These are phyloP conservation scores for Marvania coccoides DNA, from an alignment of 139 green algal genomes.

Conservation along the genomic window DNA sequence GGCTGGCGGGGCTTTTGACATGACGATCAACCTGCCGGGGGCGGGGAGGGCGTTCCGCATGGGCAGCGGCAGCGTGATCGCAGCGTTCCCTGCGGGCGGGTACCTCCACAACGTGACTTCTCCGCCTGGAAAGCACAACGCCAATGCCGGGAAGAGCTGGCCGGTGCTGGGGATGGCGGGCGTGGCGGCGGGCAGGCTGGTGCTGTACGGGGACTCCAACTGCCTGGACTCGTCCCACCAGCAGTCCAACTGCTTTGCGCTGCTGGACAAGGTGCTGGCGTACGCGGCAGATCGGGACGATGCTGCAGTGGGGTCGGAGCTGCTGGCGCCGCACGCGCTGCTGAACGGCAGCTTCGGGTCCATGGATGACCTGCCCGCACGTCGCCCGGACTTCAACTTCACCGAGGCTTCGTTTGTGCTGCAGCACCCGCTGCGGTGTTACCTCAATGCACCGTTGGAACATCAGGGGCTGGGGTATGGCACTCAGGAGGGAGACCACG, in stretches of 20 bases:
- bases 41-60: constrained; percentile 8
- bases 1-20: constrained; percentile 58
- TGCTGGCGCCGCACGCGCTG: constrained; percentile 10
- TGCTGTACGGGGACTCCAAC: constrained; percentile 79
- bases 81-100: constrained; percentile 47
- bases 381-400: constrained; percentile 49
- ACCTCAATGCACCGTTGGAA: constrained; percentile 30
- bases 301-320: not conserved
- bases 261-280: constrained; percentile 41
- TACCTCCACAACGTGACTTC: constrained; percentile 35
- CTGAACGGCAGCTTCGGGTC: constrained; percentile 14
- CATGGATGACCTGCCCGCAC: constrained; percentile 23
- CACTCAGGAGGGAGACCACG: not conserved
- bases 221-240: constrained; percentile 88
- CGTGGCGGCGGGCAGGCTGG: constrained; percentile 51
- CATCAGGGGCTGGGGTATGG: constrained; percentile 11
- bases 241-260: constrained; percentile 44
- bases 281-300: constrained; percentile 9
- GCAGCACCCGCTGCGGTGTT: constrained; percentile 32
- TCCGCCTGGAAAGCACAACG: not conserved
- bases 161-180: constrained; percentile 37
- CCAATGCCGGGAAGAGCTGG: not conserved
- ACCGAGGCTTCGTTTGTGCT: constrained; percentile 50
- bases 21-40: constrained; percentile 2
- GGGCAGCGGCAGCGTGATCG: constrained; percentile 50